These are phyloP conservation scores for Poa annua DNA, from an alignment of 176 grass and related monocot genomes.

Conservation along the genomic window DNA sequence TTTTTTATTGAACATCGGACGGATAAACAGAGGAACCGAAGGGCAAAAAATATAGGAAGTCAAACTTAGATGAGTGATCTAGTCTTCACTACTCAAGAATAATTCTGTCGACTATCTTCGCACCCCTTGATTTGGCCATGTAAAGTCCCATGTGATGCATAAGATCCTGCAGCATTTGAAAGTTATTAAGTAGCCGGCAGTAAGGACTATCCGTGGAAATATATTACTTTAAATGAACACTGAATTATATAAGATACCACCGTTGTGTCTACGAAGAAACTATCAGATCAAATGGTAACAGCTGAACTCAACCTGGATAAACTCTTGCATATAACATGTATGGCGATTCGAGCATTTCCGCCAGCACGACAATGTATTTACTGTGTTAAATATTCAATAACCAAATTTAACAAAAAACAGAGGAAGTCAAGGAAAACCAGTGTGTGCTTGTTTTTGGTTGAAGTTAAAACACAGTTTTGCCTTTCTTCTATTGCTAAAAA, in stretches of 20 bases:
- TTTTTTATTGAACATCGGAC: constrained; percentile 16
- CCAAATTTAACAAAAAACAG: not conserved
- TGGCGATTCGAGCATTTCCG: not conserved
- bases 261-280: not conserved
- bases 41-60: constrained; percentile 10
- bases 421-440: not conserved
- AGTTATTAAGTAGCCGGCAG: not conserved
- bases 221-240: not conserved
- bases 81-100: constrained; percentile 39
- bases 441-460: not conserved
- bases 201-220: not conserved
- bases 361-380: not conserved
- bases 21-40: not conserved
- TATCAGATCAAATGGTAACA: not conserved
- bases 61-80: constrained; percentile 1
- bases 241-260: not conserved
- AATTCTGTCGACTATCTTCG: constrained; percentile 71
- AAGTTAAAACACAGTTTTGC: not conserved
- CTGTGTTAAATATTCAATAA: not conserved
- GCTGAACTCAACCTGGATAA: not conserved
- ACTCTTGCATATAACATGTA: not conserved
- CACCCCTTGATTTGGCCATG: constrained; percentile 80
- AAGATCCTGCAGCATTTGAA: constrained; percentile 57
- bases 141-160: constrained; percentile 93
- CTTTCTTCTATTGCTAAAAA: not conserved